Base-by-base conservation (phyloP, 164 flowering plant genomes). In the Vitis vinifera region DNA sequence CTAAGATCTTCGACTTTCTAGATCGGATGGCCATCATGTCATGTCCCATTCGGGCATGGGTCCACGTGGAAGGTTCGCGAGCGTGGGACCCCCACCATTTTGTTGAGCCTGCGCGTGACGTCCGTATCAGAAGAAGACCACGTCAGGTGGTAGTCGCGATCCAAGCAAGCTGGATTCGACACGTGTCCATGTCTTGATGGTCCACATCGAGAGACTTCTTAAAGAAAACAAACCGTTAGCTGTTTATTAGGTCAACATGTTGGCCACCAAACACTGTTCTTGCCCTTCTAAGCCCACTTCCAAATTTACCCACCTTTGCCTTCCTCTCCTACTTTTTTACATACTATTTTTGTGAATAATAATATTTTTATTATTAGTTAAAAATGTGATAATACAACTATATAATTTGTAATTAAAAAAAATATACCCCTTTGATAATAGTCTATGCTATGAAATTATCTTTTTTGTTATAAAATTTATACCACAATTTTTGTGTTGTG, bases 61-160 rank as follows among this genome's bases (percentile, higher is more conserved):
- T 23, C 51, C 29, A 9, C 52, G 65, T 47, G 14, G 66, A 63
- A 63, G 51, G 16, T 63, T 63, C 66, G 52, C 27, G 66, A 63
- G 66, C 1, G 16, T 5, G 14, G 53, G 27, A n/a, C 64, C 64
- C 59, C 2, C 23, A 7, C 58, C 56, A 53, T 53, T 23, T 53
- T 14, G n/a, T 5, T 2, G 10, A 23, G 3, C 29, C 11, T 17
- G 3, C 29, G 13, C 29, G 52, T 44, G 52, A 63, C 8, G 52
- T 10, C 66, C 27, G 10, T 47, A 30, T n/a, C 51, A 19, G 2
- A 8, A 17, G 50, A 31, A 12, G 51, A 37, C 10, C 37, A 49
- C 30, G 53, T 64, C 67, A 64, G 66, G 66, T 63, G 66, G 23
- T 16, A 17, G 53, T 63, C 53, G 55, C 67, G 30, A 37, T 64